Evolutionary conservation across 148 eudicot genomes (phyloP).

Genomic region (Rhododendron mucronatum): DNA sequence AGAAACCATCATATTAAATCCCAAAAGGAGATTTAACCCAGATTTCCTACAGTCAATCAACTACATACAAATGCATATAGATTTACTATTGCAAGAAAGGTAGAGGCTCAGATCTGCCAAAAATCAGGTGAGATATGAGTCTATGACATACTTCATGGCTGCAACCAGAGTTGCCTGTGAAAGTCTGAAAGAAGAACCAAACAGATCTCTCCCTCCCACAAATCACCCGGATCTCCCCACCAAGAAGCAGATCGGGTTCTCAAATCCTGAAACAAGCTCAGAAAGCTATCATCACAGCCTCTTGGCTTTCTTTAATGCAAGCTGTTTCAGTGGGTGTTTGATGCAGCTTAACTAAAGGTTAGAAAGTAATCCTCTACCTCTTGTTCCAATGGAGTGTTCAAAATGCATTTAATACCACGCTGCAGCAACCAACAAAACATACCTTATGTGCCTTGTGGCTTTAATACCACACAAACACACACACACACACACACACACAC

Average conservation of each 20-base stretch:
- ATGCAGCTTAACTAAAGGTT: background rate
- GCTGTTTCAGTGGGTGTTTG: background rate
- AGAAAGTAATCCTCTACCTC: background rate
- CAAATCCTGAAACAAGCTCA: background rate
- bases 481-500: background rate
- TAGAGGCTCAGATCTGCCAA: background rate
- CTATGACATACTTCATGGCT: background rate
- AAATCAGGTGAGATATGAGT: background rate
- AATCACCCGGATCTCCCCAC: background rate
- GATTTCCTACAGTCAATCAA: background rate
- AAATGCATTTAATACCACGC: background rate
- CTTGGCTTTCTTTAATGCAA: background rate
- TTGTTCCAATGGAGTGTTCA: background rate
- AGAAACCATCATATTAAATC: background rate
- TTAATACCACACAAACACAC: no score
- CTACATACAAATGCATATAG: background rate
- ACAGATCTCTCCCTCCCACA: background rate
- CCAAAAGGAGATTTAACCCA: background rate
- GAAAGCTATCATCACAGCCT: background rate
- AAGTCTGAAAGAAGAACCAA: background rate
- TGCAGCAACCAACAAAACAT: background rate
- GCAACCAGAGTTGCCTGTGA: background rate
- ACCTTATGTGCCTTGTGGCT: background rate
- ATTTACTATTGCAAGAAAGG: background rate
- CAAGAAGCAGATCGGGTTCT: background rate